Conservation (phyloP, 1,139 yeast species). For the Candida anutae region DNA sequence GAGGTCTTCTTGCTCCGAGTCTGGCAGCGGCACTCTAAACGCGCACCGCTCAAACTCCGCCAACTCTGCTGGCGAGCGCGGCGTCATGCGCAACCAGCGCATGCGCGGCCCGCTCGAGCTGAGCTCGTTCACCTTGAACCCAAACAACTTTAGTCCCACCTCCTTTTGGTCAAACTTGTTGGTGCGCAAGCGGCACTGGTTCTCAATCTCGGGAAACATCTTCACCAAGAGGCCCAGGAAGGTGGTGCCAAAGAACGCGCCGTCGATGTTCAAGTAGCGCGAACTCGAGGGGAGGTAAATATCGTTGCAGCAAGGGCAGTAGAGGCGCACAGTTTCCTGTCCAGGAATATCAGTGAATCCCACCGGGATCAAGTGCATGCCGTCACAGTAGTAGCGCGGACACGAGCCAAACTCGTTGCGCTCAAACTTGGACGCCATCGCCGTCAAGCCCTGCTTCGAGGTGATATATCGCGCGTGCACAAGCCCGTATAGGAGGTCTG, state of each 20-base stretch:
- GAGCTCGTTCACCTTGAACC: constrained; percentile 71
- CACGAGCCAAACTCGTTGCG: constrained; percentile 86
- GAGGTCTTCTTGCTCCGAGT: constrained; percentile 4
- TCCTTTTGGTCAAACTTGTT: constrained; percentile 45
- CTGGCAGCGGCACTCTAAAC: constrained; percentile 38
- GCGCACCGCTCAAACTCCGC: constrained; percentile 58
- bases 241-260: constrained; percentile 94
- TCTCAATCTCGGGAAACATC: constrained; percentile 75
- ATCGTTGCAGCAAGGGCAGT: constrained; percentile 93
- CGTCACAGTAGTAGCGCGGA: constrained; percentile 84
- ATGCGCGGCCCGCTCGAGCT: constrained; percentile 85
- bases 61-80: constrained; percentile 50
- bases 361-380: constrained; percentile 87
- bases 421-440: constrained; percentile 95
- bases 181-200: constrained; percentile 44
- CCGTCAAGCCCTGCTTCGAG: constrained; percentile 82
- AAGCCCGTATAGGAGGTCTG: constrained; percentile 85
- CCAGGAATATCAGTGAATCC: constrained; percentile 92
- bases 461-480: constrained; percentile 90
- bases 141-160: constrained; percentile 76
- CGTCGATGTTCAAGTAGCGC: constrained; percentile 81
- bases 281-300: constrained; percentile 81
- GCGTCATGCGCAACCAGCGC: constrained; percentile 86
- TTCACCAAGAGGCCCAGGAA: constrained; percentile 89
- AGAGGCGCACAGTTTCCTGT: constrained; percentile 81